These are phyloP conservation scores for Cercophora samala DNA, from an alignment of 495 filamentous ascomycete genomes.

Conservation along the genomic window DNA sequence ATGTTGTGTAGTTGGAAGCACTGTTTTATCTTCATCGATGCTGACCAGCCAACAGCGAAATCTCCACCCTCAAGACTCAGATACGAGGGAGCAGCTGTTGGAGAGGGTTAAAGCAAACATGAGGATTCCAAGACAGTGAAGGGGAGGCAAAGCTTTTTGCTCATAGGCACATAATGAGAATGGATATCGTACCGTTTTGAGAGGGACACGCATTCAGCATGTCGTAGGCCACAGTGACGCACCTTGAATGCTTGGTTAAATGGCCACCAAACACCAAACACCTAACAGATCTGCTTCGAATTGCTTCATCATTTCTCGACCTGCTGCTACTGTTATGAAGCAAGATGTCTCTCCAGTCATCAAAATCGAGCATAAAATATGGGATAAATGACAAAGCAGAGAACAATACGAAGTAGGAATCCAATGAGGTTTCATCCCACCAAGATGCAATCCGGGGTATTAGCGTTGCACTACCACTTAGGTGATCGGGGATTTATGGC, in stretches of 20 bases:
- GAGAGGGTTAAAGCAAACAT: constrained; percentile 80
- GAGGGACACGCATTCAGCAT: too few relatives aligned
- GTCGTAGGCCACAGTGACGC: too few relatives aligned
- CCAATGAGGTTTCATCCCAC: neutral
- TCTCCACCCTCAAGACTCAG: constrained; percentile 61
- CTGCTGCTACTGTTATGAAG: neutral
- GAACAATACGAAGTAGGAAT: too few relatives aligned
- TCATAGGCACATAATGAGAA: neutral
- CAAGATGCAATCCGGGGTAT: neutral
- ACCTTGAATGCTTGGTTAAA: neutral
- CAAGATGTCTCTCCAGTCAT: neutral
- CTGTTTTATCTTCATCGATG: neutral
- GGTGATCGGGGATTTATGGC: constrained; percentile 5
- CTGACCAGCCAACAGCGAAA: constrained; percentile 56
- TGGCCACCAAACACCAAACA: neutral
- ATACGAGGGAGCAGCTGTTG: constrained; percentile 71
- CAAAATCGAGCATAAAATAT: neutral
- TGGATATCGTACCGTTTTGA: neutral
- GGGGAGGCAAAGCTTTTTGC: neutral
- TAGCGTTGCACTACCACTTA: neutral
- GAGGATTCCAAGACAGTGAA: constrained; percentile 43
- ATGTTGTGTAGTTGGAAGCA: constrained; percentile 32
- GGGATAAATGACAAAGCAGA: too few relatives aligned
- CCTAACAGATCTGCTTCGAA: neutral
- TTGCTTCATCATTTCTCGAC: neutral